Evolutionary conservation across 192 early-diverging fungal genomes (phyloP).

Genomic region (Neocallimastix lanati): DNA sequence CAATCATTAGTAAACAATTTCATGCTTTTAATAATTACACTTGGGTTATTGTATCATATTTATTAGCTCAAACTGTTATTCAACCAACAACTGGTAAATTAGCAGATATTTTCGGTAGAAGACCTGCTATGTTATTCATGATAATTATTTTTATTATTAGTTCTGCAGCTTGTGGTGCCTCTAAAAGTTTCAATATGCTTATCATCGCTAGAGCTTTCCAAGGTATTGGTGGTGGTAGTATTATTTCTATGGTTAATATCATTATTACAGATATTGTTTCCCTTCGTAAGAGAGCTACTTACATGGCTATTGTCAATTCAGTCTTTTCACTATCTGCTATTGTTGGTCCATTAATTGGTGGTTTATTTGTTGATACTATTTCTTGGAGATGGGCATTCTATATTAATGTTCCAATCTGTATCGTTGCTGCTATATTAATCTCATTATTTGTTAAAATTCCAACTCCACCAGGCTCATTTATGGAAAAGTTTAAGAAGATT

Average conservation of each 20-base stretch:
- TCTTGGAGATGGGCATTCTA: neutral
- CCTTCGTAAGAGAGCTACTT: neutral
- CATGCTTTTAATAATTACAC: conserved; percentile 9
- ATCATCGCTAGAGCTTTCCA: neutral
- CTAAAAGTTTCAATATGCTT: neutral
- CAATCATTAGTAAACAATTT: conserved; percentile 37
- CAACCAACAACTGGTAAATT: neutral
- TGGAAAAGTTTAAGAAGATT: conserved; percentile 33
- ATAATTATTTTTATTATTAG: too few relatives aligned
- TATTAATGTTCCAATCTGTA: too few relatives aligned
- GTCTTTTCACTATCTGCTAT: conserved; percentile 25
- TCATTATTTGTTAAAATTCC: conserved; percentile 10
- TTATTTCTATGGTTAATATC: neutral
- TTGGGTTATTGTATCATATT: neutral
- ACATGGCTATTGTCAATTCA: conserved; percentile 21
- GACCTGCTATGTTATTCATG: too few relatives aligned
- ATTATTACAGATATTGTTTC: neutral
- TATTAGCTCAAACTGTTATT: neutral
- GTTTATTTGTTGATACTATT: conserved; percentile 27
- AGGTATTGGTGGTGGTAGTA: neutral
- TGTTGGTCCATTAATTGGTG: conserved; percentile 34
- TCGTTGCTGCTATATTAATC: conserved; percentile 12
- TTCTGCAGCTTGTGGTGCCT: too few relatives aligned
- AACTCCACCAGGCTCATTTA: conserved; percentile 16
- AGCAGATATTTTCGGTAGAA: too few relatives aligned